phyloP scores from a whole-genome alignment of 2,329 filamentous ascomycete species.

The Calonectria hongkongensis region DNA sequence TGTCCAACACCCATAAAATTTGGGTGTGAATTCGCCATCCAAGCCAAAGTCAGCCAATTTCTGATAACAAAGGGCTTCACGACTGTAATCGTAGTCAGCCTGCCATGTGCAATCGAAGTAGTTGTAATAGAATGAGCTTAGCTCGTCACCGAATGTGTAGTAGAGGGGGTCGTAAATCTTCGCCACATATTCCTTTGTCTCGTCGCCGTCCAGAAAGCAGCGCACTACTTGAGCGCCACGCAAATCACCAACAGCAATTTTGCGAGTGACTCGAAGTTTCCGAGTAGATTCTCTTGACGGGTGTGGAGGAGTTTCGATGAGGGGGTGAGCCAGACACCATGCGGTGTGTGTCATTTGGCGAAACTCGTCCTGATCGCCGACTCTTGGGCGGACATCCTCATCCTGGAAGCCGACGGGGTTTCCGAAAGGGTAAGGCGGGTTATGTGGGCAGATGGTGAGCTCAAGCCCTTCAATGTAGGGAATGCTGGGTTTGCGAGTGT shows the following conservation, averaged over 20 bases:
- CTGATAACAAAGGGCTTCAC: background rate
- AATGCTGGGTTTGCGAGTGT: background rate
- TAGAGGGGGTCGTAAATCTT: constrained; percentile 3
- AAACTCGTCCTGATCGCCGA: background rate
- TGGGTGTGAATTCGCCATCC: constrained; percentile 2
- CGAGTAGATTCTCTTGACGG: background rate
- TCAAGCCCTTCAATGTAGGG: background rate
- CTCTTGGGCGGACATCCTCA: background rate
- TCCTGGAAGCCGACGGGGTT: background rate
- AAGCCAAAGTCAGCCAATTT: background rate
- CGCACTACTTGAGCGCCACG: background rate
- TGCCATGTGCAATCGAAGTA: background rate
- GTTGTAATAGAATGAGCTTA: background rate
- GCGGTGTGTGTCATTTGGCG: background rate
- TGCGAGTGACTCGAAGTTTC: background rate
- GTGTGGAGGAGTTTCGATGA: background rate
- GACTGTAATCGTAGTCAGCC: background rate
- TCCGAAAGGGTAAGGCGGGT: background rate
- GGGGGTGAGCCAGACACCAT: background rate
- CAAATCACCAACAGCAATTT: background rate
- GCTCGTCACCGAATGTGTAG: background rate
- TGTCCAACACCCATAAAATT: constrained; percentile 1
- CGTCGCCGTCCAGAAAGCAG: background rate
- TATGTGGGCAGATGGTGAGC: background rate
- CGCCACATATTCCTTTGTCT: background rate